Evolutionary conservation across 2,329 filamentous ascomycete genomes (phyloP), one percentile per base, ranked within the genome.

Genomic region (Aspergillus cejpii): DNA sequence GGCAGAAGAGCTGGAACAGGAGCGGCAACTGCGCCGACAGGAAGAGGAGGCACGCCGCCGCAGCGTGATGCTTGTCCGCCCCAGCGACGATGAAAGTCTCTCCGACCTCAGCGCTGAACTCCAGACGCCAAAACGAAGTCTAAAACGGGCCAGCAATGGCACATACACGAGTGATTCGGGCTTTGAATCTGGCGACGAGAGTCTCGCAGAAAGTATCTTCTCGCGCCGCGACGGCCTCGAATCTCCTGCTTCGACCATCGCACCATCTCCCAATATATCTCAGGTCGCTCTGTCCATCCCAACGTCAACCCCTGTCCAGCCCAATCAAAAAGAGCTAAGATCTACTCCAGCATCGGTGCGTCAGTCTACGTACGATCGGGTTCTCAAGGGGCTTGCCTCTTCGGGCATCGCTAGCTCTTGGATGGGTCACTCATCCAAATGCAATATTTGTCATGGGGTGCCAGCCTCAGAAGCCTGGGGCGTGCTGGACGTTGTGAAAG

Each of bases 141-240:
- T 60, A 44, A 66, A 69, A 41, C 64, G 68, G 33, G 52, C 60
- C 43, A 71, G 68, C 37, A 64, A 66, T 38, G 60, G 60, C 5
- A 71, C 68, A 3, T 61, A 66, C 17, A 70, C 68, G 10, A 72
- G 74, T 41, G 78, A 80, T 55, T 80, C 77, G 5, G 78, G 78
- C 37, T 80, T 80, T 49, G 78, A 80, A 51, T 79, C 75, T 2
- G 78, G 79, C 19, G 68, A 74, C 20, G 77, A 79, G 45, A 75
- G 73, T 29, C 68, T 75, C 19, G 66, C 68, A 7, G 70, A 73
- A 21, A 71, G 73, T 42, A 60, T 76, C 15, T 75, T 73, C 52
- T 73, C 69, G 0, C 62, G 66, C 14, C 60, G 62, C 44, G 64
- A 67, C 26, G 52, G 55, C 12, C 50, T 64, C 19, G 61, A 58